Evolutionary conservation across 177 flowering plant species (phyloP).

Genomic region (Vitis hybrid): DNA sequence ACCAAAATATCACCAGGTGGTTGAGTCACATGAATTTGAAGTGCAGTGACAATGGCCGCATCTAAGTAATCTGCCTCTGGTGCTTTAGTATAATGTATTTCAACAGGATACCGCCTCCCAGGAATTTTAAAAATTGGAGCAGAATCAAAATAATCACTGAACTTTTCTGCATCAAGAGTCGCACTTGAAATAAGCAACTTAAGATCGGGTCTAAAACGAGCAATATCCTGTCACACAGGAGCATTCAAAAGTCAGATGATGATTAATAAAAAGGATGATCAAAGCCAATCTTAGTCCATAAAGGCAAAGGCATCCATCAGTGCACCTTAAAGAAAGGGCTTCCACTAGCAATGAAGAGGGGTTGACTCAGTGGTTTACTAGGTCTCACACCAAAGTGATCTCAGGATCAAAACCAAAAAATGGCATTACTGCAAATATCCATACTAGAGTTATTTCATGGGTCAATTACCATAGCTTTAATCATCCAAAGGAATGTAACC

Average conservation of each 20-base stretch:
- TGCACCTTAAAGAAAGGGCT: not conserved
- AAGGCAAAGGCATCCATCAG: not conserved
- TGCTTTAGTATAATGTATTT: constrained; percentile 84
- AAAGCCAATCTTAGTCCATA: not conserved
- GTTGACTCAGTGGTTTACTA: not conserved
- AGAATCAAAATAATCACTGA: constrained; percentile 90
- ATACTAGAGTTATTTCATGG: not conserved
- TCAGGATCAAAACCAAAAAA: not conserved
- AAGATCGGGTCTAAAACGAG: constrained; percentile 87
- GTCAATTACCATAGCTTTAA: not conserved
- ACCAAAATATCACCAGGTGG: constrained; percentile 84
- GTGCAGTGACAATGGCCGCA: constrained; percentile 90
- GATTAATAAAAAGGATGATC: not conserved
- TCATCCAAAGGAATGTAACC: not conserved
- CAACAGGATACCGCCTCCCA: constrained; percentile 96
- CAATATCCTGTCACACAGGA: constrained; percentile 58
- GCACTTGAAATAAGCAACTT: constrained; percentile 98
- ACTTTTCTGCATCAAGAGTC: constrained; percentile 95
- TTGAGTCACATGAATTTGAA: constrained; percentile 85
- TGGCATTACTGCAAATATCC: not conserved
- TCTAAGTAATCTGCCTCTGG: constrained; percentile 96
- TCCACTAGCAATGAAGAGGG: not conserved
- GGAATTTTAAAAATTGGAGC: constrained; percentile 96
- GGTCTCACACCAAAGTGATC: not conserved
- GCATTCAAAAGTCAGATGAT: not conserved